phyloP scores from a whole-genome alignment of 208 protist genomes.

The Crithidia brevicula region DNA sequence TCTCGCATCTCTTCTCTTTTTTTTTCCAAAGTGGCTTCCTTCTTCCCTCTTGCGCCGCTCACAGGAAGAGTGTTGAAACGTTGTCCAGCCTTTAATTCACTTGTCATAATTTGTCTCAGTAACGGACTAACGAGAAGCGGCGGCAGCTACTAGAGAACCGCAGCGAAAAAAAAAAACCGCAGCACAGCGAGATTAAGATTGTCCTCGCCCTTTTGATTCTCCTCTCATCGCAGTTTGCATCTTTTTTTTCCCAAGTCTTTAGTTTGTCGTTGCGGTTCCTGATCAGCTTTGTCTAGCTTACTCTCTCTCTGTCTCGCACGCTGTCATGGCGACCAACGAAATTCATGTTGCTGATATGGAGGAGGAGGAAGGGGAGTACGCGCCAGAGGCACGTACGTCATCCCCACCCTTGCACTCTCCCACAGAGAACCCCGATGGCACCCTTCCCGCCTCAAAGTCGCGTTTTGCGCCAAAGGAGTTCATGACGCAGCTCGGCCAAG shows the following conservation, averaged over 20 bases:
- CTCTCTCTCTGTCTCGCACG: not conserved
- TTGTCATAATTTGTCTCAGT: too few relatives aligned
- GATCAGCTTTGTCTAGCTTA: too few relatives aligned
- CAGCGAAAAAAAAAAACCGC: constrained; percentile 10
- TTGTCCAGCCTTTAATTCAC: too few relatives aligned
- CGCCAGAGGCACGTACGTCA: not conserved
- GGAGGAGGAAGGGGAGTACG: not conserved
- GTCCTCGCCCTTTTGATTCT: too few relatives aligned
- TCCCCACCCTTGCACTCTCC: not conserved
- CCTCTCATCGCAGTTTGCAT: not conserved
- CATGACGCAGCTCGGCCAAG: constrained; percentile 22
- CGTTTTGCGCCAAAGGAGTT: constrained; percentile 10
- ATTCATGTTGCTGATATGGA: constrained; percentile 12
- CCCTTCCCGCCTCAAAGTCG: constrained; percentile 1
- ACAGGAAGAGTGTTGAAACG: too few relatives aligned
- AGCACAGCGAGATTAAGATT: too few relatives aligned
- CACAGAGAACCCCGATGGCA: constrained; percentile 4
- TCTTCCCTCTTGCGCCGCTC: too few relatives aligned
- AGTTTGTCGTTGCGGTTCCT: too few relatives aligned
- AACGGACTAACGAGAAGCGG: too few relatives aligned
- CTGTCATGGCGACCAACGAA: constrained; percentile 12
- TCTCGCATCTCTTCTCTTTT: too few relatives aligned
- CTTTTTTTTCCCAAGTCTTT: not conserved
- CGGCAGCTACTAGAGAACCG: too few relatives aligned
- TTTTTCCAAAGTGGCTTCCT: too few relatives aligned